These are phyloP conservation scores for Hemileccinum rubropunctum DNA, from an alignment of 768 basidiomycete genomes.

Conservation along the genomic window DNA sequence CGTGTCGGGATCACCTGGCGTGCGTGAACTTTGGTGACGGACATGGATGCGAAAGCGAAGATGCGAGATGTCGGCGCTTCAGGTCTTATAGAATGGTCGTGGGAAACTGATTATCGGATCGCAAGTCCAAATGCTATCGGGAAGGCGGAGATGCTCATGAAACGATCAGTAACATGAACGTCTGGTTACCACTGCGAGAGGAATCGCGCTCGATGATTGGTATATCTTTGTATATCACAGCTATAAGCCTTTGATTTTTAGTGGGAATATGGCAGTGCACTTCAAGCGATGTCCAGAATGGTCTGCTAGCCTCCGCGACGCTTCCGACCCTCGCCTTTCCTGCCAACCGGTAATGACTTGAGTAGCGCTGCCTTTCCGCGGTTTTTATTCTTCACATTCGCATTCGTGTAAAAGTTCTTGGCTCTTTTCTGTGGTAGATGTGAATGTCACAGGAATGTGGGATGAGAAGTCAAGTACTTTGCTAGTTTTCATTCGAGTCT, in stretches of 20 bases:
- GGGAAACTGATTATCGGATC: slow-evolving; percentile 40
- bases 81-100: slow-evolving; percentile 27
- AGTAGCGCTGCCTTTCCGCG: slow-evolving; percentile 61
- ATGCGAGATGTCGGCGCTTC: slow-evolving; percentile 1
- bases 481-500: slow-evolving; percentile 87
- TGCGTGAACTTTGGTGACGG: slow-evolving; percentile 87
- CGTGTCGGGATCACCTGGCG: slow-evolving; percentile 65
- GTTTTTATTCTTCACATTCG: slow-evolving; percentile 88
- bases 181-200: slow-evolving; percentile 1
- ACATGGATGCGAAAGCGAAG: slow-evolving; percentile 59
- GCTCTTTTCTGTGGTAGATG: slow-evolving; percentile 66
- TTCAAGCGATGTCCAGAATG: slow-evolving; percentile 1
- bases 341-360: slow-evolving; percentile 54
- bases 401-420: slow-evolving; percentile 80
- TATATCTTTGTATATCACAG: slow-evolving; percentile 15
- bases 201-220: background rate
- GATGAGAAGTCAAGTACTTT: slow-evolving; percentile 51
- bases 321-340: slow-evolving; percentile 42
- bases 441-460: slow-evolving; percentile 5
- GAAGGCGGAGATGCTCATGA: slow-evolving; percentile 6
- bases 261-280: slow-evolving; percentile 7
- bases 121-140: slow-evolving; percentile 6
- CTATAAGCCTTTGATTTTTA: slow-evolving; percentile 6
- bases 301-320: slow-evolving; percentile 28
- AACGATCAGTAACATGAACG: slow-evolving; percentile 3